phyloP scores from a whole-genome alignment of 2,329 filamentous ascomycete species.

The Ampelomyces quisqualis region DNA sequence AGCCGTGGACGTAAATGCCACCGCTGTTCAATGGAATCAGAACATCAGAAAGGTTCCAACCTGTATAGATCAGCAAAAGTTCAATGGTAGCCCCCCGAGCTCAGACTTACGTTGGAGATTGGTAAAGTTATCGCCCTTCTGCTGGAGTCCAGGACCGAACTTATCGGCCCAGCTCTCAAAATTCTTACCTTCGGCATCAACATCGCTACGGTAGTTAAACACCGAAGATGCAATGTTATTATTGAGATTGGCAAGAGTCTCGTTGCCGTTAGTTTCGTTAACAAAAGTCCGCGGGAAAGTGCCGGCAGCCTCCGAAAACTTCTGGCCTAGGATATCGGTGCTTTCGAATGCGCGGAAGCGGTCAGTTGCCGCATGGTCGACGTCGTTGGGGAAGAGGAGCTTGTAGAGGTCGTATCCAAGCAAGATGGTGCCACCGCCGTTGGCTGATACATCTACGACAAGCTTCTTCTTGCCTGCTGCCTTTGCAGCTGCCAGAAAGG shows the following conservation, averaged over 20 bases:
- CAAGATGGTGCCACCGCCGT: conserved; percentile 60
- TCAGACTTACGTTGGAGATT: conserved; percentile 51
- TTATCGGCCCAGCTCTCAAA: conserved; percentile 52
- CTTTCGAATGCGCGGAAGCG: conserved; percentile 55
- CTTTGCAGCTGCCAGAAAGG: conserved; percentile 48
- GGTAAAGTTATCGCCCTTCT: conserved; percentile 57
- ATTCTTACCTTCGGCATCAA: conserved; percentile 53
- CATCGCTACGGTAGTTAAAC: conserved; percentile 52
- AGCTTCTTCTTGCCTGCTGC: conserved; percentile 60
- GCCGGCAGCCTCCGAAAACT: conserved; percentile 40
- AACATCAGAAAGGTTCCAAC: conserved; percentile 49
- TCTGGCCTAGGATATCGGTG: conserved; percentile 48
- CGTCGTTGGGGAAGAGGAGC: conserved; percentile 53
- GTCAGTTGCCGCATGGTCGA: conserved; percentile 52
- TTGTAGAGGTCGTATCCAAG: conserved; percentile 65
- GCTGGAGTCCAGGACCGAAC: conserved; percentile 43
- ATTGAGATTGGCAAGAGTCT: conserved; percentile 39
- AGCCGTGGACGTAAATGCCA: conserved; percentile 40
- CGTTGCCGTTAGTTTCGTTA: conserved; percentile 30
- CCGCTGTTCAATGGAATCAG: conserved; percentile 41
- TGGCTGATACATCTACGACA: conserved; percentile 60
- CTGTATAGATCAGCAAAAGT: background rate
- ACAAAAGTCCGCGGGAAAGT: conserved; percentile 33
- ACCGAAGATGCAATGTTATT: conserved; percentile 44
- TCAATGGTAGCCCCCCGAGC: background rate